Evolutionary conservation across 2,329 filamentous ascomycete species (phyloP), one percentile per base, ranked within the genome.

Genomic region (Xylariaceae sp.): DNA sequence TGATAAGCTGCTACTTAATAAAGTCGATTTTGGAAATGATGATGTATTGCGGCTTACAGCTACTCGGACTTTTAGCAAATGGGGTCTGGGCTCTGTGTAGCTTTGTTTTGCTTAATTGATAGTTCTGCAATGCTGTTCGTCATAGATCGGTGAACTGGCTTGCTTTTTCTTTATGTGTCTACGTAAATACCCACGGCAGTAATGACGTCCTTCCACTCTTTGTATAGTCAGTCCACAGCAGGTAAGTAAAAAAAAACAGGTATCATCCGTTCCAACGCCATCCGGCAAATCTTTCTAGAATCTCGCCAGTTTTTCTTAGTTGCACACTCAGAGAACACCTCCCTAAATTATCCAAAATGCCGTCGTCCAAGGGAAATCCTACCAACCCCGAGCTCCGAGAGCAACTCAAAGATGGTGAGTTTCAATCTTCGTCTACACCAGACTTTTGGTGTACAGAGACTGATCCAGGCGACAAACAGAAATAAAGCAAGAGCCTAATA

Each of bases 401-500:
- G 57, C 50, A 74, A 57, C 62, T 77, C 48, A 76, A 77, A 56
- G 74, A 76, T 48, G 73, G 74, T 71, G 55, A 26, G 65, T 46
- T n/a, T 16, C 26, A 17, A n/a, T 6, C 23, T 7, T 1, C n/a
- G n/a, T n/a, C n/a, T n/a, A n/a, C n/a, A n/a, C n/a, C n/a, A n/a
- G n/a, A n/a, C n/a, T n/a, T n/a, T n/a, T n/a, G n/a, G n/a, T n/a
- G n/a, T n/a, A n/a, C 11, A 4, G 47, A 17, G 23, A 6, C 28
- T 31, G 23, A 31, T 31, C n/a, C 17, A 60, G 41, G 12, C 17
- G 60, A 40, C n/a, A 1, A 46, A 17, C 39, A 76, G 75, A 77
- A 36, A 77, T 77, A 55, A 75, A 76, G 58, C 71, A 75, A 61
- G 72, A 77, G 56, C 72, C 74, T 0, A 76, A 77, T 49, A 77